These are phyloP conservation scores for Aspergillus aculeatus DNA, from an alignment of 2,329 filamentous ascomycete species.

Conservation along the genomic window DNA sequence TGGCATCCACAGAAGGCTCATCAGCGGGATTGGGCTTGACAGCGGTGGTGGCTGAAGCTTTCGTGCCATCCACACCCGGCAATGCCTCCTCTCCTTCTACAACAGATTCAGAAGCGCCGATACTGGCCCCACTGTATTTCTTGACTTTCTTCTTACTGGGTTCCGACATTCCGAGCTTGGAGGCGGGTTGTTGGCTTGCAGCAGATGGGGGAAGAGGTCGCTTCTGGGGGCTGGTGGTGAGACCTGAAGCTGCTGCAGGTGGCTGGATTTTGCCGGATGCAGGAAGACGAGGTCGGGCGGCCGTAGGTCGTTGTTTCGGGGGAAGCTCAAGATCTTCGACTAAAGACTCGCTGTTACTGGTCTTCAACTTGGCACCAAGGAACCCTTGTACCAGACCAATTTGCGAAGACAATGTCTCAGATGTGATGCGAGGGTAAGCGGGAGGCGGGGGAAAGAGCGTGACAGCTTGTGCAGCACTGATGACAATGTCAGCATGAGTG, in stretches of 20 bases:
- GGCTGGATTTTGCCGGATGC: slow-evolving; percentile 48
- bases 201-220: slow-evolving; percentile 34
- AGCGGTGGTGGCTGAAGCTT: slow-evolving; percentile 39
- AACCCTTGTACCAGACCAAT: slow-evolving; percentile 89
- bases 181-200: slow-evolving; percentile 19
- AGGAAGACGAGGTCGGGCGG: slow-evolving; percentile 44
- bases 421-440: slow-evolving; percentile 73
- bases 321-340: slow-evolving; percentile 94
- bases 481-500: slow-evolving; percentile 13
- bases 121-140: slow-evolving; percentile 38
- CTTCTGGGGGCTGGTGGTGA: slow-evolving; percentile 42
- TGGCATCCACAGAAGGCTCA: slow-evolving; percentile 12
- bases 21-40: slow-evolving; percentile 38
- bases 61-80: slow-evolving; percentile 17
- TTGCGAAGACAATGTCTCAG: slow-evolving; percentile 72
- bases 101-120: slow-evolving; percentile 25
- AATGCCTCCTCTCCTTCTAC: slow-evolving; percentile 30
- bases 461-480: slow-evolving; percentile 48
- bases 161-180: slow-evolving; percentile 31
- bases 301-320: slow-evolving; percentile 71
- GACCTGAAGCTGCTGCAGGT: slow-evolving; percentile 30
- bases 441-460: slow-evolving; percentile 63
- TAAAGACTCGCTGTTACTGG: slow-evolving; percentile 77
- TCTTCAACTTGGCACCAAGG: slow-evolving; percentile 84
- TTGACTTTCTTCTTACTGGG: slow-evolving; percentile 46